These are phyloP conservation scores for Starmera pachycereana DNA, from an alignment of 805 yeast genomes.

Conservation along the genomic window DNA sequence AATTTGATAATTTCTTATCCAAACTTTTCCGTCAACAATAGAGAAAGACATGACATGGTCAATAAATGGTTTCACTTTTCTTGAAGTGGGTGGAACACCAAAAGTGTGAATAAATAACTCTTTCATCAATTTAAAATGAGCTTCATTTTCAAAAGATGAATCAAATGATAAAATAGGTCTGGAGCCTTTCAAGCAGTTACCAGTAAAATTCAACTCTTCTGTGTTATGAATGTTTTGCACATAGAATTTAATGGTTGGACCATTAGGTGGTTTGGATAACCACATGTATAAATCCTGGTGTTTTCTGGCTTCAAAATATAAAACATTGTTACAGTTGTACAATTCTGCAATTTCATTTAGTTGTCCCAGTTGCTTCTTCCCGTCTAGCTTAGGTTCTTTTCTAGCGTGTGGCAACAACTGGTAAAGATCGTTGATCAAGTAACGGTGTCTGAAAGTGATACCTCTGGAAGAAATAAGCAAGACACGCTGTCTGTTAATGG, in stretches of 20 bases:
- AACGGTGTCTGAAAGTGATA: constrained; percentile 91
- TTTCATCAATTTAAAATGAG: constrained; percentile 67
- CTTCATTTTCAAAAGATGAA: constrained; percentile 54
- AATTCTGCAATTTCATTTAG: constrained; percentile 93
- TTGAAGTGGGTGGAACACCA: constrained; percentile 92
- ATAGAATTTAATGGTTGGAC: constrained; percentile 91
- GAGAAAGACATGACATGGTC: constrained; percentile 94
- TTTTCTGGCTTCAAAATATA: constrained; percentile 92
- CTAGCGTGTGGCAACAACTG: constrained; percentile 85
- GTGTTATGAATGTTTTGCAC: constrained; percentile 92
- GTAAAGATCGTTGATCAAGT: constrained; percentile 73
- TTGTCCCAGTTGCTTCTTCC: constrained; percentile 79
- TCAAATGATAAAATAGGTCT: constrained; percentile 91
- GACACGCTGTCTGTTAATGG: constrained; percentile 80
- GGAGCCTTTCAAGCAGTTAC: constrained; percentile 91
- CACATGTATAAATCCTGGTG: constrained; percentile 92
- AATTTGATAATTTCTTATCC: constrained; percentile 94
- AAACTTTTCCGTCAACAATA: constrained; percentile 84
- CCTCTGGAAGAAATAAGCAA: constrained; percentile 90
- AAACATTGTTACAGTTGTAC: constrained; percentile 91
- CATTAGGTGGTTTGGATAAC: constrained; percentile 95
- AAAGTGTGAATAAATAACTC: constrained; percentile 75
- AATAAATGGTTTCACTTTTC: constrained; percentile 88
- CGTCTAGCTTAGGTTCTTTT: constrained; percentile 92
- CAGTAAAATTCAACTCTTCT: constrained; percentile 93